These are phyloP conservation scores for Byssothecium circinans DNA, from an alignment of 2,329 filamentous ascomycete species.

Conservation along the genomic window DNA sequence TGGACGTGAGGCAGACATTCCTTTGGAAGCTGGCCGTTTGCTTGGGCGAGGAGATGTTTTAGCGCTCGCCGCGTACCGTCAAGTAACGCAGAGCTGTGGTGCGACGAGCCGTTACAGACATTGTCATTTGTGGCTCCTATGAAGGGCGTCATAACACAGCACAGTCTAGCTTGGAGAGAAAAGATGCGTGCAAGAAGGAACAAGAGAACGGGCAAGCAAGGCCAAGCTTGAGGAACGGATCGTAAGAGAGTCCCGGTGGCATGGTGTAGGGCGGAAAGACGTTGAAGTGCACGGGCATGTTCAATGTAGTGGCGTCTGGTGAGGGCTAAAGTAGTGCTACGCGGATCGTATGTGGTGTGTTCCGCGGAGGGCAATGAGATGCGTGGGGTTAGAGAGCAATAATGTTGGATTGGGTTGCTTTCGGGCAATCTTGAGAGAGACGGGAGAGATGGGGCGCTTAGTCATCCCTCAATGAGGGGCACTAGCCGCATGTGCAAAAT, in stretches of 20 bases:
- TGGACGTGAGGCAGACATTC: constrained; percentile 36
- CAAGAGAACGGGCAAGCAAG: constrained; percentile 2
- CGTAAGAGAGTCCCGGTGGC: constrained; percentile 8
- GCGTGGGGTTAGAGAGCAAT: neutral
- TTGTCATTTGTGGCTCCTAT: constrained; percentile 19
- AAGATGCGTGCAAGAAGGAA: neutral
- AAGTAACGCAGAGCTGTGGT: constrained; percentile 31
- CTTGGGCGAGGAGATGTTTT: constrained; percentile 34
- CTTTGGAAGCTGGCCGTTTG: constrained; percentile 36
- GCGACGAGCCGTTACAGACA: constrained; percentile 11
- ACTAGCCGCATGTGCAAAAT: neutral
- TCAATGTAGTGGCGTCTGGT: constrained; percentile 9
- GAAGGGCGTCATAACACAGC: constrained; percentile 30
- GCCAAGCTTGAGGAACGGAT: neutral
- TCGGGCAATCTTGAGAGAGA: no score
- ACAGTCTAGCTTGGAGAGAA: neutral
- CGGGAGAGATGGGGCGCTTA: neutral
- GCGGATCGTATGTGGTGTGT: neutral
- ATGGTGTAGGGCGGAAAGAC: constrained; percentile 15
- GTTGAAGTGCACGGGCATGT: constrained; percentile 18
- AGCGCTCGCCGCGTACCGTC: constrained; percentile 38
- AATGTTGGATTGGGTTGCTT: no score
- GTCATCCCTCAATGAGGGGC: neutral
- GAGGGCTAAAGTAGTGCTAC: constrained; percentile 14
- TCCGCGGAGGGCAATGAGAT: neutral